phyloP scores from a whole-genome alignment of 2,329 filamentous ascomycete genomes.

The Hymenotorrendiella dingleyae region DNA sequence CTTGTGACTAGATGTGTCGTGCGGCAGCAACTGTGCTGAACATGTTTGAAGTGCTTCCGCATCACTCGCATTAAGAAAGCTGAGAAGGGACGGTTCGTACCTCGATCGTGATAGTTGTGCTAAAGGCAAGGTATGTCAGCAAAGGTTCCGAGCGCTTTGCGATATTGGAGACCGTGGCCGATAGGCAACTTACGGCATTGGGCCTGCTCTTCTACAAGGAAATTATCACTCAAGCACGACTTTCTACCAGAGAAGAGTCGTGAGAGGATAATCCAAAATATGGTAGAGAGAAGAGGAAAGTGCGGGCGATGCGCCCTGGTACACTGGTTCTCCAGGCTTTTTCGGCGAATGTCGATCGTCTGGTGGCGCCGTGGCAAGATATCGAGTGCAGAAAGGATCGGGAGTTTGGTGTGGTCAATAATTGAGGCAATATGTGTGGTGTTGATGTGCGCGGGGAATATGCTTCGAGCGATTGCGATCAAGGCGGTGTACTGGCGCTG shows the following conservation, averaged over 20 bases:
- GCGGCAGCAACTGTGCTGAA: not conserved
- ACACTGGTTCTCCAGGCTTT: not conserved
- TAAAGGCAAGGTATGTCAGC: slow-evolving; percentile 10
- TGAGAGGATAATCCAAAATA: slow-evolving; percentile 27
- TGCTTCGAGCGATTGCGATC: not conserved
- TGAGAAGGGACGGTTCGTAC: slow-evolving; percentile 4
- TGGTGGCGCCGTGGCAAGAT: no score
- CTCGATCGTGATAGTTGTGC: slow-evolving; percentile 24
- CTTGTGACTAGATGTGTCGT: no score
- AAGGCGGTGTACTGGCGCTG: slow-evolving; percentile 2
- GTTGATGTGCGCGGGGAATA: not conserved
- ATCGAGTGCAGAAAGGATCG: no score
- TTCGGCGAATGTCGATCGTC: no score
- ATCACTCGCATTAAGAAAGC: not conserved
- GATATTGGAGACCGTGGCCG: not conserved
- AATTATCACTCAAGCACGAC: slow-evolving; percentile 29
- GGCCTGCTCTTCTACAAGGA: slow-evolving; percentile 15
- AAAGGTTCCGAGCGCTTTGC: not conserved
- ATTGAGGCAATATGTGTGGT: not conserved
- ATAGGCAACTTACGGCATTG: slow-evolving; percentile 20
- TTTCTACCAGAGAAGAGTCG: slow-evolving; percentile 29
- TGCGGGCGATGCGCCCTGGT: slow-evolving; percentile 9
- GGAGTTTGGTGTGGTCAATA: not conserved
- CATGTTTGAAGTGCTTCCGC: no score
- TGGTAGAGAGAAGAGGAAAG: slow-evolving; percentile 9